Evolutionary conservation across 805 yeast species (phyloP).

Genomic region (Saccharomycopsis vini): DNA sequence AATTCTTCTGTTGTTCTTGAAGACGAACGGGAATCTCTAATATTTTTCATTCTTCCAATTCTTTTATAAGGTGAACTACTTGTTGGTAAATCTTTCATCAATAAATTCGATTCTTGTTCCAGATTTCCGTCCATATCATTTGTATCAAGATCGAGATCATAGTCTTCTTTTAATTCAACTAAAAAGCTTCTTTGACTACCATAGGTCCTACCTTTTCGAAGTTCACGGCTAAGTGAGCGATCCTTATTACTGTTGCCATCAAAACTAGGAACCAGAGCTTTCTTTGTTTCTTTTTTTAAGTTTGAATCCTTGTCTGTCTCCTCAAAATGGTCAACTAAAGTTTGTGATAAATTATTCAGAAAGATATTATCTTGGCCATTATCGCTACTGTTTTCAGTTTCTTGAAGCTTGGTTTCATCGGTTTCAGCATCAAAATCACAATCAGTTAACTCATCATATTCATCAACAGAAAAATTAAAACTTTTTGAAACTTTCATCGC

Average conservation of each 20-base stretch:
- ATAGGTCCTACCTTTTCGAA: constrained; percentile 1
- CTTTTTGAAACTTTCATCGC: background rate
- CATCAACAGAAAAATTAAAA: background rate
- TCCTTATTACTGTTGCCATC: too few relatives aligned
- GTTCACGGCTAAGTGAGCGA: too few relatives aligned
- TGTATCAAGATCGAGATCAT: background rate
- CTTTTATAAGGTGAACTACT: background rate
- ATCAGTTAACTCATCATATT: background rate
- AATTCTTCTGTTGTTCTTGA: background rate
- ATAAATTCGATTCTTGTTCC: too few relatives aligned
- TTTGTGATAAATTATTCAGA: background rate
- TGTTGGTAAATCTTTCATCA: background rate
- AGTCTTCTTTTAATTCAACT: background rate
- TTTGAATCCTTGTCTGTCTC: background rate
- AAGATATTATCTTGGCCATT: background rate
- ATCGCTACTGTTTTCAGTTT: too few relatives aligned
- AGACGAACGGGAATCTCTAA: background rate
- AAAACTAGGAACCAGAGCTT: background rate
- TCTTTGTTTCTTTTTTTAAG: background rate
- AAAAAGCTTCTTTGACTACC: constrained; percentile 2
- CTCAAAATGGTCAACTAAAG: background rate
- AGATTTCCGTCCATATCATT: too few relatives aligned
- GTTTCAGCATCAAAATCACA: background rate
- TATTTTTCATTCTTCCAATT: too few relatives aligned
- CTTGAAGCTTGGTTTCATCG: background rate